Percentiles rank a stretch among this genome's conserved stretches.
These are phyloP conservation scores for Coemansia sp. DNA, from an alignment of 192 early-diverging fungal genomes.

Conservation along the genomic window DNA sequence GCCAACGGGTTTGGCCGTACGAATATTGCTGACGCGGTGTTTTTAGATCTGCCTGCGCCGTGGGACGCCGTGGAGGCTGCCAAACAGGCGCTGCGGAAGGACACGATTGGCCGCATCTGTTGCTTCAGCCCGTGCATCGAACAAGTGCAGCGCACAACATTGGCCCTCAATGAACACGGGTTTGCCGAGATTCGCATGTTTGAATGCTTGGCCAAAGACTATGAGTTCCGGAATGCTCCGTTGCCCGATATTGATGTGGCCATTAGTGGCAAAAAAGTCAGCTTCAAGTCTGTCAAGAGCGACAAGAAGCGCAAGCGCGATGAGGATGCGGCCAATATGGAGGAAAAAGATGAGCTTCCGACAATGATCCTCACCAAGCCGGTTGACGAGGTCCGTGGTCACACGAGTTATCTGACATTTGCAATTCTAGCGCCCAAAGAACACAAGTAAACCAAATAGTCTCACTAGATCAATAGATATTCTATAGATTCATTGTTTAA, in stretches of 20 bases:
- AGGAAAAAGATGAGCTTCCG: background rate
- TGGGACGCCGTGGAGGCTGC: slow-evolving; percentile 90
- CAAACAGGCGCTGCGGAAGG: slow-evolving; percentile 80
- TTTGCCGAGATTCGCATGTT: slow-evolving; percentile 94
- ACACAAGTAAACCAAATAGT: background rate
- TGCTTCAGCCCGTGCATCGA: slow-evolving; percentile 96
- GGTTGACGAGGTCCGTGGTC: slow-evolving; percentile 65
- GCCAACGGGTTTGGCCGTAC: slow-evolving; percentile 73
- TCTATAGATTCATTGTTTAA: background rate
- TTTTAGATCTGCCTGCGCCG: slow-evolving; percentile 93
- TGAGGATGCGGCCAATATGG: background rate
- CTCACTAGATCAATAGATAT: background rate
- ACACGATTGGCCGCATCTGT: slow-evolving; percentile 83
- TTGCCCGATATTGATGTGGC: slow-evolving; percentile 68
- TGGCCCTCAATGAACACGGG: slow-evolving; percentile 74
- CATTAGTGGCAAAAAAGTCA: slow-evolving; percentile 47
- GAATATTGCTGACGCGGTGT: slow-evolving; percentile 82
- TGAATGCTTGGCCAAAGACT: slow-evolving; percentile 82
- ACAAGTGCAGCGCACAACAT: slow-evolving; percentile 82
- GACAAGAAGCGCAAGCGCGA: slow-evolving; percentile 50
- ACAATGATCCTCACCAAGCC: slow-evolving; percentile 66
- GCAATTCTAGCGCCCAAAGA: slow-evolving; percentile 56
- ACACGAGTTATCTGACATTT: slow-evolving; percentile 96
- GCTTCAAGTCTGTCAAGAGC: slow-evolving; percentile 23
- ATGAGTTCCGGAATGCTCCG: slow-evolving; percentile 67